These are phyloP conservation scores for Termitomyces sp. DNA, from an alignment of 768 basidiomycete genomes.

Conservation along the genomic window DNA sequence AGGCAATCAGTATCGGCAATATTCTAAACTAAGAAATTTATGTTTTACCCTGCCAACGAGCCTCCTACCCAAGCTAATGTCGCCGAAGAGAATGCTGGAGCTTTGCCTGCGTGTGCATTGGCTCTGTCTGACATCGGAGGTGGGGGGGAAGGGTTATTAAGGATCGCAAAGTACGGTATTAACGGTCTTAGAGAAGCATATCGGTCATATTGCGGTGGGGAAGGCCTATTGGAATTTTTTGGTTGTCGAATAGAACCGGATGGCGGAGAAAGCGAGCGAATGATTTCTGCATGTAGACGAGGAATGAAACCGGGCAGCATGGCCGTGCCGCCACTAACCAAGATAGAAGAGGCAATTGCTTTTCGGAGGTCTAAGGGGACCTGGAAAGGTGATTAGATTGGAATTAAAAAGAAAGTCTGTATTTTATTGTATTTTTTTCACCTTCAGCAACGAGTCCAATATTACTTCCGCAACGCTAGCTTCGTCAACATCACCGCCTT, in stretches of 20 bases:
- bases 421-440: constrained; percentile 15
- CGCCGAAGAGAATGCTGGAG: constrained; percentile 82
- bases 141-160: constrained; percentile 77
- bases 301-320: constrained; percentile 93
- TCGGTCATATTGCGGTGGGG: constrained; percentile 59
- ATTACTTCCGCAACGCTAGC: constrained; percentile 79
- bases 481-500: constrained; percentile 86
- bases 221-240: constrained; percentile 29
- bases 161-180: constrained; percentile 66
- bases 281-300: constrained; percentile 74
- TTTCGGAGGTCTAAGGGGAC: constrained; percentile 87
- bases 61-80: constrained; percentile 91
- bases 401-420: not conserved
- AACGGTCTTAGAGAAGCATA: constrained; percentile 73
- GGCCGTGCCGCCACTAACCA: constrained; percentile 84
- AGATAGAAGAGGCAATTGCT: constrained; percentile 76
- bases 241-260: constrained; percentile 24
- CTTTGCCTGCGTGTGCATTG: constrained; percentile 66
- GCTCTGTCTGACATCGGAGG: constrained; percentile 44
- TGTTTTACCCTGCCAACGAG: constrained; percentile 84
- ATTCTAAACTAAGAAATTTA: not conserved
- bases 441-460: constrained; percentile 77
- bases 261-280: constrained; percentile 51
- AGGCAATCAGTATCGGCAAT: not conserved
- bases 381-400: constrained; percentile 30